Conservation (phyloP, 2,329 filamentous ascomycete genomes). For the Ilyonectria sp. region DNA sequence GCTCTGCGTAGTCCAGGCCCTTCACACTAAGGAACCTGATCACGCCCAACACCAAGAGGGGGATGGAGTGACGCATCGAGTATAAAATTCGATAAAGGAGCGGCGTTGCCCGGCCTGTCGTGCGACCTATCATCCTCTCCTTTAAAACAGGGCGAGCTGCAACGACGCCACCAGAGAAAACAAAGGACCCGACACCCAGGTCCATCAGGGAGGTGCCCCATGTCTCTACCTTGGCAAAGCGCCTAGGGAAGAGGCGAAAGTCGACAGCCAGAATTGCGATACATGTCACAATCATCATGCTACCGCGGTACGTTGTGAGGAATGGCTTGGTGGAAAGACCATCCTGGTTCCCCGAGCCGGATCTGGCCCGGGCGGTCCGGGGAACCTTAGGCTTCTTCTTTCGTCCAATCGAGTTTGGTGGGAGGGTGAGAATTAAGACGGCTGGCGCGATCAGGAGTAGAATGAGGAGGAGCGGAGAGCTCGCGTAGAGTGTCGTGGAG, state of each 20-base stretch:
- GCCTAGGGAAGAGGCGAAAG: conserved; percentile 91
- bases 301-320: conserved; percentile 90
- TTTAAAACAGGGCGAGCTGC: conserved; percentile 86
- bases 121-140: conserved; percentile 68
- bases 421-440: conserved; percentile 71
- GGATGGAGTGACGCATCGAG: conserved; percentile 85
- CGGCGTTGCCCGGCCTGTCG: conserved; percentile 64
- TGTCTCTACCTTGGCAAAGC: conserved; percentile 98
- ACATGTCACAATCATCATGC: conserved; percentile 93
- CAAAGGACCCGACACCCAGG: conserved; percentile 95
- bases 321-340: conserved; percentile 89
- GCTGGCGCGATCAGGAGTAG: conserved; percentile 82
- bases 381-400: conserved; percentile 66
- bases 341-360: conserved; percentile 44
- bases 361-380: conserved; percentile 58
- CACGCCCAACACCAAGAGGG: conserved; percentile 84
- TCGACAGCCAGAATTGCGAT: conserved; percentile 96
- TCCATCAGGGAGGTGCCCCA: conserved; percentile 99
- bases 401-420: conserved; percentile 53
- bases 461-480: conserved; percentile 80
- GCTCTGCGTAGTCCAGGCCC: conserved; percentile 94
- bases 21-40: conserved; percentile 91
- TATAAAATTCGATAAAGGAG: conserved; percentile 72
- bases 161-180: conserved; percentile 94
- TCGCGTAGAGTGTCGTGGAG: conserved; percentile 88